Percentiles rank a stretch among this genome's conserved stretches.
Evolutionary conservation across 352 stramenopile species (phyloP).

Genomic region (Globisporangium barbulae): DNA sequence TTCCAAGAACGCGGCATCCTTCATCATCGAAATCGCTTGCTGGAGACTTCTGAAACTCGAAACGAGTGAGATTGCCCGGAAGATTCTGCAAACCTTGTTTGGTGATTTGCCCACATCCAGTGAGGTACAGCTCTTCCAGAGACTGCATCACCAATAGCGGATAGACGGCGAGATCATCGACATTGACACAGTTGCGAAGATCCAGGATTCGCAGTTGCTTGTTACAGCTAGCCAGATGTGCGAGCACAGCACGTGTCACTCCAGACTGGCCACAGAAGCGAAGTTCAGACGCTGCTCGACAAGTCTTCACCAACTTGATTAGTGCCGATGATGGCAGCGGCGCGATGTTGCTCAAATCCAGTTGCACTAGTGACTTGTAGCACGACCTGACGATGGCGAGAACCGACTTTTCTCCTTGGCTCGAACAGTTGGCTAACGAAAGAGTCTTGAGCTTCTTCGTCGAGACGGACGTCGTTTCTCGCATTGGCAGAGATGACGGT

Average conservation of each 20-base stretch:
- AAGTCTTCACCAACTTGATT: slow-evolving; percentile 37
- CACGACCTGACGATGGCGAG: slow-evolving; percentile 32
- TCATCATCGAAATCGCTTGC: slow-evolving; percentile 25
- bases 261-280: slow-evolving; percentile 32
- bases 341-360: slow-evolving; percentile 40
- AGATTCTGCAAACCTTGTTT: slow-evolving; percentile 42
- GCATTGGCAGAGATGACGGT: background rate
- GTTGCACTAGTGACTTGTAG: slow-evolving; percentile 20
- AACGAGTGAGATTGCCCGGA: slow-evolving; percentile 29
- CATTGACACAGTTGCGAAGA: slow-evolving; percentile 37
- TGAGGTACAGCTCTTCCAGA: slow-evolving; percentile 45
- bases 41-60: slow-evolving; percentile 29
- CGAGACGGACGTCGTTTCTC: background rate
- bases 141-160: slow-evolving; percentile 59
- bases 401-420: slow-evolving; percentile 29
- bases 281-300: slow-evolving; percentile 26
- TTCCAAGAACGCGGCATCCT: slow-evolving; percentile 25
- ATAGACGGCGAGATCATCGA: slow-evolving; percentile 67
- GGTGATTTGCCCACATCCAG: slow-evolving; percentile 28
- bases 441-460: slow-evolving; percentile 28
- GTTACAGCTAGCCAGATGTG: slow-evolving; percentile 54
- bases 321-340: slow-evolving; percentile 23
- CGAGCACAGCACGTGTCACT: slow-evolving; percentile 41
- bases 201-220: slow-evolving; percentile 51
- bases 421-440: slow-evolving; percentile 24